Base-by-base conservation (phyloP, 805 yeast genomes). In the Tetrapisispora iriomotensis region DNA sequence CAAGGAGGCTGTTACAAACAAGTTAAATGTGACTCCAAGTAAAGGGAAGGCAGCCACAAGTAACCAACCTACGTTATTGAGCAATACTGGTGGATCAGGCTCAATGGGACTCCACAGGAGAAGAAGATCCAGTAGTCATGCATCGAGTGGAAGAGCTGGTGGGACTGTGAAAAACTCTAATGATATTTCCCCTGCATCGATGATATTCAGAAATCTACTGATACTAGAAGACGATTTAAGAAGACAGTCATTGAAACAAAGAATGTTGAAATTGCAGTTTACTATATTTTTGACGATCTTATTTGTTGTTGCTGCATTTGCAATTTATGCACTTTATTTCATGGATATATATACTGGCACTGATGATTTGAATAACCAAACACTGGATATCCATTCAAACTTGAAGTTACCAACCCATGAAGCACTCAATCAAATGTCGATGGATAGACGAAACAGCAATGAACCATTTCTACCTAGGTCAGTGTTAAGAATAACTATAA, bases 201-300 rank as follows among this genome's bases (percentile, higher is more conserved):
- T 81, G 65, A 77, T 86, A 13, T 85, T 80, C 58, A 72, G 94
- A 34, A 87, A 90, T 56, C 61, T 92, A 48, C 65, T 90, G 35
- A 81, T 90, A 13, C 60, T 88, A 38, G 98, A 90, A 59, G 95
- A 88, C 54, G 78, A 85, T 39, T 66, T 92, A 37, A 70, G 96
- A 29, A 78, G 74, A 44, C 97, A 90, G 62, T 82, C 80, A 35
- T 65, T 70, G n/a, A 79, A 77, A 39, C 88, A 86, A 55, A 72
- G 76, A 39, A 64, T 72, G 7, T 63, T 86, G 42, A 68, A 94
- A 46, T 56, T 64, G 49, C 63, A 66, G 31, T 68, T 65, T 42
- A 62, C 70, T 2, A 40, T 51, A 13, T 68, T 68, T 45, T 43
- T 66, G 8, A 64, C 69, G 0, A 50, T 64, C n/a, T 45, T 71